A percentile compares a stretch with the other conserved stretches of the same genome.
Conservation (phyloP, 257 asterid genomes). For the Lycium ferocissimum region DNA sequence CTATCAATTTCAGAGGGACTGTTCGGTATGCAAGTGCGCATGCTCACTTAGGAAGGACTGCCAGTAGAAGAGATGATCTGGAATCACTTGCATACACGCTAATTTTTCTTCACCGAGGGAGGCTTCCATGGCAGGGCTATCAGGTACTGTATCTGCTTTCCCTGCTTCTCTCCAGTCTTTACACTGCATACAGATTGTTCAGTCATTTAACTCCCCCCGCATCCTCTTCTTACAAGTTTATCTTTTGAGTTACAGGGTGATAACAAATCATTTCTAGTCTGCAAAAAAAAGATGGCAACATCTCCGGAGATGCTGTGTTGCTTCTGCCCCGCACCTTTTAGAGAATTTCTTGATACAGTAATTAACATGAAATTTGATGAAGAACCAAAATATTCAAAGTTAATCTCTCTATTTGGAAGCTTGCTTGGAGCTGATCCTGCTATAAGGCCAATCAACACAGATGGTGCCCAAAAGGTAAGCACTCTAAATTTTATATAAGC, state of each 20-base stretch:
- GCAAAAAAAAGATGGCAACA: conserved; percentile 56
- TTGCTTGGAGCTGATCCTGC: conserved; percentile 55
- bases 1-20: conserved; percentile 46
- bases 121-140: conserved; percentile 63
- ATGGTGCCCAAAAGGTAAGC: conserved; percentile 57
- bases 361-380: conserved; percentile 57
- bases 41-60: conserved; percentile 64
- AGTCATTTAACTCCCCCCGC: background rate
- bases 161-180: background rate
- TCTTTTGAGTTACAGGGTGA: conserved; percentile 46
- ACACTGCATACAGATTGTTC: background rate
- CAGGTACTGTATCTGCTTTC: conserved; percentile 41
- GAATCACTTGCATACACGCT: conserved; percentile 61
- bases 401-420: conserved; percentile 53
- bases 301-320: conserved; percentile 55
- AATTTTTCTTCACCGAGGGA: conserved; percentile 54
- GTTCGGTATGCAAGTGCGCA: conserved; percentile 62
- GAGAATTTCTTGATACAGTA: conserved; percentile 51
- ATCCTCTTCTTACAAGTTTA: background rate
- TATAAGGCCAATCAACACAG: conserved; percentile 54
- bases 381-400: conserved; percentile 56
- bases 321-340: conserved; percentile 54
- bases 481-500: background rate
- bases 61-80: conserved; percentile 61
- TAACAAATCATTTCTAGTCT: conserved; percentile 56